phyloP scores from a whole-genome alignment of 1,139 yeast species.

The Taiozyma sp. region DNA sequence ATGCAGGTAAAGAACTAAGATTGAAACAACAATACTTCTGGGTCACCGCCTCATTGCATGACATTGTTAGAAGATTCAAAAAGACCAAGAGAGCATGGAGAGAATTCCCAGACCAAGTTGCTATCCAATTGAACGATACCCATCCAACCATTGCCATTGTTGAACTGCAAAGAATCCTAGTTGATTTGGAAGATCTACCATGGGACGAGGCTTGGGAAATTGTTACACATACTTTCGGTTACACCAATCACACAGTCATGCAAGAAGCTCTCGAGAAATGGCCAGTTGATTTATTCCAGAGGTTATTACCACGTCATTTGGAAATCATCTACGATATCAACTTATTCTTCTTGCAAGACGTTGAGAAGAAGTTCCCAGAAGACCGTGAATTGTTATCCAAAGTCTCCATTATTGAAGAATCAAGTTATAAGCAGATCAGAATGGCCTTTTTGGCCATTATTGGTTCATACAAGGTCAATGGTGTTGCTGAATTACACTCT shows the following conservation, averaged over 20 bases:
- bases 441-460: constrained; percentile 91
- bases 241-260: constrained; percentile 94
- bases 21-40: constrained; percentile 95
- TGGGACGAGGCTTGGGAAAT: constrained; percentile 88
- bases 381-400: constrained; percentile 53
- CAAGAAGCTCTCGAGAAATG: constrained; percentile 94
- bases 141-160: constrained; percentile 93
- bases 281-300: constrained; percentile 80
- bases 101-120: constrained; percentile 79
- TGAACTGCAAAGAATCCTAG: constrained; percentile 80
- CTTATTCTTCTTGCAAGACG: constrained; percentile 68
- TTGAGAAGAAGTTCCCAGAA: constrained; percentile 69
- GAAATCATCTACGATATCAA: constrained; percentile 89
- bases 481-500: constrained; percentile 94
- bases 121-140: constrained; percentile 92
- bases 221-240: constrained; percentile 78
- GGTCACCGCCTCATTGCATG: constrained; percentile 93
- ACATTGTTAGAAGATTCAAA: constrained; percentile 85
- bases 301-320: constrained; percentile 83
- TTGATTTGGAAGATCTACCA: constrained; percentile 73
- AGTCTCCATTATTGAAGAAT: constrained; percentile 85
- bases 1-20: constrained; percentile 86
- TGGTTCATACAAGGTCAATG: constrained; percentile 91
- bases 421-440: constrained; percentile 72
- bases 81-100: constrained; percentile 75